A percentile compares a stretch with the other conserved stretches of the same genome.
These are phyloP conservation scores for Phytophthora macrochlamydospora DNA, from an alignment of 352 stramenopile species.

Conservation along the genomic window DNA sequence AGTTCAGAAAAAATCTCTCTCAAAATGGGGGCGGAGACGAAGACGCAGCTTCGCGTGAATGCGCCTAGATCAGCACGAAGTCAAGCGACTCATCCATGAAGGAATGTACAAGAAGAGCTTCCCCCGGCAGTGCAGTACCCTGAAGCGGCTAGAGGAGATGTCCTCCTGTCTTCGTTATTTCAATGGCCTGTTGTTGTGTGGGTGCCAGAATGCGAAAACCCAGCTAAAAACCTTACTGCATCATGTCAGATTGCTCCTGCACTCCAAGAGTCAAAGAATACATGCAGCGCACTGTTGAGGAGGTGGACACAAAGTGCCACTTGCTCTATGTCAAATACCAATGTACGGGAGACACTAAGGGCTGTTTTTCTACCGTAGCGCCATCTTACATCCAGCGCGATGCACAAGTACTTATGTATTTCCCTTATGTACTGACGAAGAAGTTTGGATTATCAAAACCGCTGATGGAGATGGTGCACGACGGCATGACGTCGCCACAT, in stretches of 20 bases:
- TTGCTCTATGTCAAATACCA: neutral
- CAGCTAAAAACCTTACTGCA: neutral
- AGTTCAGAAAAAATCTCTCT: neutral
- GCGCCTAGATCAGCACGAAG: neutral
- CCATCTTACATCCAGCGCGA: neutral
- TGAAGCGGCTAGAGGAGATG: neutral
- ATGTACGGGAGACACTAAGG: neutral
- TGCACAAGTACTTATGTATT: neutral
- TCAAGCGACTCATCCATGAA: neutral
- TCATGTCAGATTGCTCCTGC: neutral
- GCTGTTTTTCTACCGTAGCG: neutral
- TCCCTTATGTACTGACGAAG: neutral
- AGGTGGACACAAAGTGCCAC: neutral
- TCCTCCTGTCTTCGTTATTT: neutral
- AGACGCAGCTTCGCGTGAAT: neutral
- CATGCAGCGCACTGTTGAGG: neutral
- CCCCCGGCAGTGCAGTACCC: neutral
- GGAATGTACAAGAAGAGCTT: neutral
- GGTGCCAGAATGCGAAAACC: neutral
- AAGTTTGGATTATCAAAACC: constrained; percentile 1
- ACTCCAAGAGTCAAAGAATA: neutral
- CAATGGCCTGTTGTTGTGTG: neutral
- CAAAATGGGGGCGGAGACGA: neutral
- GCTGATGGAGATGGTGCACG: constrained; percentile 7
- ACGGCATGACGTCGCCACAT: constrained; percentile 5